Conservation (phyloP, 2,329 filamentous ascomycete genomes). For the Penicillium sclerotigenum region DNA sequence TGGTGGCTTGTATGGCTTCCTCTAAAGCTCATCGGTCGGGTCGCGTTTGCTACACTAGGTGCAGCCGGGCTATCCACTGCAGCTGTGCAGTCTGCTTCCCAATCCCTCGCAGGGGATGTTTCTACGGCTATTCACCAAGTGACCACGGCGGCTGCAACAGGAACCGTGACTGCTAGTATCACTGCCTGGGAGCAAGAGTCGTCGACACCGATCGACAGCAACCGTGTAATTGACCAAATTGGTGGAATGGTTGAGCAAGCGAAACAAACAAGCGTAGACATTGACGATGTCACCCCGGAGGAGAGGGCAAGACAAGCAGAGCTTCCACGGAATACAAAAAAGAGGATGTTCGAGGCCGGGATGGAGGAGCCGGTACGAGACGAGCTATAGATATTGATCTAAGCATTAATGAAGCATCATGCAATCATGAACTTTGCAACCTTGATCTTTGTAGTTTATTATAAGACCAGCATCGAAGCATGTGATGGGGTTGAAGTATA, state of each 20-base stretch:
- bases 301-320: conserved; percentile 38
- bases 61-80: conserved; percentile 45
- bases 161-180: conserved; percentile 11
- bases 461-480: background rate
- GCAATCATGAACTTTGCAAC: background rate
- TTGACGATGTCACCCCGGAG: conserved; percentile 38
- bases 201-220: conserved; percentile 22
- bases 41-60: conserved; percentile 55
- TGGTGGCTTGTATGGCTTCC: conserved; percentile 89
- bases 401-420: conserved; percentile 14
- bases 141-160: conserved; percentile 18
- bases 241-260: conserved; percentile 38
- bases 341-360: conserved; percentile 48
- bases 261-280: conserved; percentile 25
- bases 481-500: background rate
- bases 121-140: conserved; percentile 22
- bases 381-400: conserved; percentile 33
- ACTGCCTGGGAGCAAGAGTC: conserved; percentile 23
- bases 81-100: conserved; percentile 24
- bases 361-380: conserved; percentile 33
- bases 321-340: conserved; percentile 46
- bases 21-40: conserved; percentile 62
- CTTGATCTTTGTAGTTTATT: background rate
- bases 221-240: conserved; percentile 43
- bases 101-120: conserved; percentile 18